Percentiles rank a stretch among this genome's conserved stretches.
Conservation (phyloP, 192 early-diverging fungal species). For the Radiomyces spectabilis region DNA sequence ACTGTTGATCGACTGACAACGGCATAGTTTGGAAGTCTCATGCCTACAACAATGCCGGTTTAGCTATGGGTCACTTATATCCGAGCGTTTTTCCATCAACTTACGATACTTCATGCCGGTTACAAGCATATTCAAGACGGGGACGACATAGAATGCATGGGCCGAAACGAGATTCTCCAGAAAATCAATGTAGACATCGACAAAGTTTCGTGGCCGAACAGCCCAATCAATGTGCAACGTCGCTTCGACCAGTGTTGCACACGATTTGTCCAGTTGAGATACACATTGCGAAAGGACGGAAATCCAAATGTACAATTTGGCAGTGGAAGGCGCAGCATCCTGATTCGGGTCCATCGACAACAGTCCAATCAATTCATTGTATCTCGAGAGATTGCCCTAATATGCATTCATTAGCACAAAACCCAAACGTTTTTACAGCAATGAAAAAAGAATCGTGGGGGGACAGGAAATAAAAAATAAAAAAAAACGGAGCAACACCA, state of each 20-base stretch:
- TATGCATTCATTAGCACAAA: neutral
- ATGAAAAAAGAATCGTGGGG: neutral
- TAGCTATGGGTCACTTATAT: too few relatives aligned
- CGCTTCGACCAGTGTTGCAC: slow-evolving; percentile 45
- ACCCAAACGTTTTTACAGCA: neutral
- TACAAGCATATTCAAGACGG: slow-evolving; percentile 55
- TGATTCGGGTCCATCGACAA: slow-evolving; percentile 10
- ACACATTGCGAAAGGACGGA: slow-evolving; percentile 36
- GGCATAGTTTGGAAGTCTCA: slow-evolving; percentile 1
- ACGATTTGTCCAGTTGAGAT: slow-evolving; percentile 37
- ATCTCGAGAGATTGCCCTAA: slow-evolving; percentile 17
- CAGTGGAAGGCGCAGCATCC: slow-evolving; percentile 8
- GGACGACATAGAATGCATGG: slow-evolving; percentile 56
- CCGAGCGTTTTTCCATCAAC: too few relatives aligned
- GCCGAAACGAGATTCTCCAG: slow-evolving; percentile 71
- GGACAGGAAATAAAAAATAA: neutral
- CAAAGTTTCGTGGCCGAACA: slow-evolving; percentile 37
- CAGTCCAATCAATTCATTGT: slow-evolving; percentile 21
- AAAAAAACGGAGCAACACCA: neutral
- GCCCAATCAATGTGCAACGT: slow-evolving; percentile 56
- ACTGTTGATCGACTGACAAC: slow-evolving; percentile 11
- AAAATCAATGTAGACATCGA: slow-evolving; percentile 50
- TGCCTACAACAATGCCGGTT: slow-evolving; percentile 10
- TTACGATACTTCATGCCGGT: slow-evolving; percentile 43
- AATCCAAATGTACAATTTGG: slow-evolving; percentile 35